A percentile compares a stretch with the other conserved stretches of the same genome.
Evolutionary conservation across 371 early-diverging fungal genomes (phyloP).

Genomic region (Neoconidiobolus thromboides): DNA sequence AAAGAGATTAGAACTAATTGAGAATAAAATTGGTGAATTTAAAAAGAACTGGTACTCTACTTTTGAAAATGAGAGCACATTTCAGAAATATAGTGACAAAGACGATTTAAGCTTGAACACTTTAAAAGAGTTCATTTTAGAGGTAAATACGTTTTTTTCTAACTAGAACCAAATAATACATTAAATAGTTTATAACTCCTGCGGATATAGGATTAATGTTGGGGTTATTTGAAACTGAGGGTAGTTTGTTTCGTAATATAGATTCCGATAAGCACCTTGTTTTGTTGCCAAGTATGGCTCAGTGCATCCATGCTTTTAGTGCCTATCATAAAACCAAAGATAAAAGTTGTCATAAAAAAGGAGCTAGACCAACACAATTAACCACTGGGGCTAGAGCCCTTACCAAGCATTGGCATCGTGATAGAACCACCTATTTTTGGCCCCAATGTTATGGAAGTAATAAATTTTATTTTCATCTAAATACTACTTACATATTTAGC

Average conservation of each 20-base stretch:
- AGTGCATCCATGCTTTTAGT: neutral
- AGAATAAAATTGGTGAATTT: neutral
- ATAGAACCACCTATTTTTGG: conserved; percentile 16
- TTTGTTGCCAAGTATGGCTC: neutral
- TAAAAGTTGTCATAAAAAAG: neutral
- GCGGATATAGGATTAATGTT: neutral
- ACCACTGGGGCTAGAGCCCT: conserved; percentile 20
- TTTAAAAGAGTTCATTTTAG: neutral
- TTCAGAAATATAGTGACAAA: neutral
- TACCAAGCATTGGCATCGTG: conserved; percentile 23
- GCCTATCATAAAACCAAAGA: neutral
- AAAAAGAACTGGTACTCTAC: neutral
- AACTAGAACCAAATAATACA: neutral
- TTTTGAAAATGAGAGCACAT: neutral
- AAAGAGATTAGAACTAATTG: neutral
- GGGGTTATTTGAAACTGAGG: neutral
- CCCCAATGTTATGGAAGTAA: conserved; percentile 17
- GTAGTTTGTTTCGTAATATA: neutral
- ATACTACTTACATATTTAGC: conserved; percentile 8
- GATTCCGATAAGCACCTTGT: neutral
- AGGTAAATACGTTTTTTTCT: neutral
- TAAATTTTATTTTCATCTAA: neutral
- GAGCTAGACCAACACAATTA: conserved; percentile 1
- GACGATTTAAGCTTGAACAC: neutral
- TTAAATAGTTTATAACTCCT: neutral